These are phyloP conservation scores for Thelonectria blattea DNA, from an alignment of 2,329 filamentous ascomycete genomes.

Conservation along the genomic window DNA sequence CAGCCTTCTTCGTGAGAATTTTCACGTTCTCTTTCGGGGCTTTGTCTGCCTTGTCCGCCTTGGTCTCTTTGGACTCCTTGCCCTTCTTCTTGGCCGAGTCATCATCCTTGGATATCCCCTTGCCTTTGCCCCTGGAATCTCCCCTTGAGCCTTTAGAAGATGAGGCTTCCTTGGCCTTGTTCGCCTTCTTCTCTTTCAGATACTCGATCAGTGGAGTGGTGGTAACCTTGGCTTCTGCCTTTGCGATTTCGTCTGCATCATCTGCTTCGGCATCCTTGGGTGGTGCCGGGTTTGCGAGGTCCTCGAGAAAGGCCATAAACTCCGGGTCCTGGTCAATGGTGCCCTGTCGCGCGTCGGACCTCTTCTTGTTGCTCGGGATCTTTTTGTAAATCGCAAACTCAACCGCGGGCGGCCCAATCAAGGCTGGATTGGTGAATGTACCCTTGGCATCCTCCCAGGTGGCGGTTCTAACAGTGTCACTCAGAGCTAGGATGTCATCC, in stretches of 20 bases:
- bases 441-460: slow-evolving; percentile 84
- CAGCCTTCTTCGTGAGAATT: slow-evolving; percentile 65
- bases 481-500: slow-evolving; percentile 69
- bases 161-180: slow-evolving; percentile 63
- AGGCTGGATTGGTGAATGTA: slow-evolving; percentile 71
- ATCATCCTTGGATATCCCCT: slow-evolving; percentile 51
- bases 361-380: slow-evolving; percentile 74
- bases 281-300: slow-evolving; percentile 72
- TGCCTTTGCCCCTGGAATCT: slow-evolving; percentile 60
- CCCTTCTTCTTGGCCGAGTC: slow-evolving; percentile 67
- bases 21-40: slow-evolving; percentile 64
- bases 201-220: slow-evolving; percentile 91
- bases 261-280: slow-evolving; percentile 54
- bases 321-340: slow-evolving; percentile 97
- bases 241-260: slow-evolving; percentile 49
- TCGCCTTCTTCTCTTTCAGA: slow-evolving; percentile 89
- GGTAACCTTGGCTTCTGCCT: slow-evolving; percentile 66
- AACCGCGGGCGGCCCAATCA: slow-evolving; percentile 79
- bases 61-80: slow-evolving; percentile 64
- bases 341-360: slow-evolving; percentile 84
- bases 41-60: slow-evolving; percentile 50
- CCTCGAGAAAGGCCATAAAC: slow-evolving; percentile 91
- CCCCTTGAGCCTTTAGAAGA: slow-evolving; percentile 57
- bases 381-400: slow-evolving; percentile 87
- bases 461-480: slow-evolving; percentile 70